Conservation (phyloP, 2,329 filamentous ascomycete species). For the Didymella segeticola region DNA sequence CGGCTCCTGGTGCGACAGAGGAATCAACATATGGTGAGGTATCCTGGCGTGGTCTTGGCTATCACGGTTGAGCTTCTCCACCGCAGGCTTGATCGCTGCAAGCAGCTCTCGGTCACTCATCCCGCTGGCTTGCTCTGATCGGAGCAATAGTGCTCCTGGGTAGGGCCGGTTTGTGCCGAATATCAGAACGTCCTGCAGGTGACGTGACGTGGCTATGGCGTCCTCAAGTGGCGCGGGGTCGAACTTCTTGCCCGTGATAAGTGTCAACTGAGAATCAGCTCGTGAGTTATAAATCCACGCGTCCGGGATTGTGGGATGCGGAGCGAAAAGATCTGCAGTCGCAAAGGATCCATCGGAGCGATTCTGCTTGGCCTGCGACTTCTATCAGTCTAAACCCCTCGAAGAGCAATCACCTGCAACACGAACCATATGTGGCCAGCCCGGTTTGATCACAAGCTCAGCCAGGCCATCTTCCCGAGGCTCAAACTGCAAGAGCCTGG, state of each 20-base stretch:
- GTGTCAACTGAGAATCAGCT: constrained; percentile 66
- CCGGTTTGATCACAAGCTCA: constrained; percentile 62
- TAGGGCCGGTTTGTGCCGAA: constrained; percentile 66
- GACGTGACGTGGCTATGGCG: constrained; percentile 54
- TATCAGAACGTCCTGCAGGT: constrained; percentile 63
- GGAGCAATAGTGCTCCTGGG: constrained; percentile 64
- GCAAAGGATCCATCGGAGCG: constrained; percentile 66
- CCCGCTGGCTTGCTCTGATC: constrained; percentile 36
- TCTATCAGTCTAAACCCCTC: not conserved
- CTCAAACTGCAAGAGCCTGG: constrained; percentile 57
- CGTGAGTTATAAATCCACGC: constrained; percentile 70
- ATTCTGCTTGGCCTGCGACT: constrained; percentile 59
- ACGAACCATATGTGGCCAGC: constrained; percentile 63
- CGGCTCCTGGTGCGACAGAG: constrained; percentile 48
- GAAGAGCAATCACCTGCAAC: no score
- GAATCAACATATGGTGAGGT: constrained; percentile 58
- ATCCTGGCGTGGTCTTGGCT: constrained; percentile 61
- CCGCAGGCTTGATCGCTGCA: constrained; percentile 50
- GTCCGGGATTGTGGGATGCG: constrained; percentile 58
- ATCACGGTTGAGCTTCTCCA: constrained; percentile 58
- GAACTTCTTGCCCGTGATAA: constrained; percentile 73
- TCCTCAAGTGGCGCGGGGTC: constrained; percentile 68
- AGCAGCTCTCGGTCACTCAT: constrained; percentile 51
- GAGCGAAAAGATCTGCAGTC: constrained; percentile 68
- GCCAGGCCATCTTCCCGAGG: constrained; percentile 49